Percentiles rank a stretch among this genome's conserved stretches.
Conservation (phyloP, 2,329 filamentous ascomycete genomes). For the Rutstroemia sp. region DNA sequence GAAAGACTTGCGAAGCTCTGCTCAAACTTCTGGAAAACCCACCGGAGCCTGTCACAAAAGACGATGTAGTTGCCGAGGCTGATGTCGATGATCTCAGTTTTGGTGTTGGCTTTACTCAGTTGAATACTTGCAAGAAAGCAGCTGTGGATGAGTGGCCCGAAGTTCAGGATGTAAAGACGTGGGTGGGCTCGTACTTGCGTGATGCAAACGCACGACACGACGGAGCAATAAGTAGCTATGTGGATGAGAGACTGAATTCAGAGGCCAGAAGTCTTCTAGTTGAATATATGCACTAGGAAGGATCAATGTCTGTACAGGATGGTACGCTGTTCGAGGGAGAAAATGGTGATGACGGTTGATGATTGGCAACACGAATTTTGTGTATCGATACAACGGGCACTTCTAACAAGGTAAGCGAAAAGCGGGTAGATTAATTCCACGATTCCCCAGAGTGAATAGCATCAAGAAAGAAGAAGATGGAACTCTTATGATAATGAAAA, state of each 20-base stretch:
- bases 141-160: slow-evolving; percentile 79
- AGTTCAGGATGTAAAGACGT: slow-evolving; percentile 67
- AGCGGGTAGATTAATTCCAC: slow-evolving; percentile 6
- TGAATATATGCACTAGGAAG: slow-evolving; percentile 37
- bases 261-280: slow-evolving; percentile 44
- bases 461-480: slow-evolving; percentile 1
- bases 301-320: neutral
- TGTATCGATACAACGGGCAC: slow-evolving; percentile 7
- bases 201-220: slow-evolving; percentile 67
- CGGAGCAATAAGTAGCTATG: slow-evolving; percentile 64
- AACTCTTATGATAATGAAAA: neutral
- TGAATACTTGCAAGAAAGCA: slow-evolving; percentile 80
- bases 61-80: slow-evolving; percentile 75
- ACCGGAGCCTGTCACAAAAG: slow-evolving; percentile 57
- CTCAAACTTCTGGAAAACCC: slow-evolving; percentile 86
- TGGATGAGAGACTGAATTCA: slow-evolving; percentile 60
- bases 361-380: neutral
- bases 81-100: slow-evolving; percentile 95
- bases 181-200: slow-evolving; percentile 61
- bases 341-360: slow-evolving; percentile 2
- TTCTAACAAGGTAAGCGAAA: slow-evolving; percentile 7
- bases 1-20: slow-evolving; percentile 79
- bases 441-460: slow-evolving; percentile 8
- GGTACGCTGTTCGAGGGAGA: neutral
- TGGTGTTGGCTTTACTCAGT: slow-evolving; percentile 85